phyloP scores from a whole-genome alignment of 2,329 filamentous ascomycete genomes.

The Cytospora paraplurivora region DNA sequence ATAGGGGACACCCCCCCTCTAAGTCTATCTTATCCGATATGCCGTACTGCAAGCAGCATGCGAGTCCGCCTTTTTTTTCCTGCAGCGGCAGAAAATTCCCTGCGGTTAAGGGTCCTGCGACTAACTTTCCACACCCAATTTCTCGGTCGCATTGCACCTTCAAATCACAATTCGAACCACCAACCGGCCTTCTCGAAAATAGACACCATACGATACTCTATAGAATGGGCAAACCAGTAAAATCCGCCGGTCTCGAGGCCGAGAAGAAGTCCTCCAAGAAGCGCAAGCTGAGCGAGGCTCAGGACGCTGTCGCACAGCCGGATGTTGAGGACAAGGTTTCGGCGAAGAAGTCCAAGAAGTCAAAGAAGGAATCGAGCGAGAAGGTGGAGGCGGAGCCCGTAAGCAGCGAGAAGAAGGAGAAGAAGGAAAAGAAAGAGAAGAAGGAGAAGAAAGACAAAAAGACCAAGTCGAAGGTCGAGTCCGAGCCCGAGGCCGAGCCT shows the following conservation, averaged over 20 bases:
- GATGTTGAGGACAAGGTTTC: conserved; percentile 23
- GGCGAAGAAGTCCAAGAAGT: conserved; percentile 19
- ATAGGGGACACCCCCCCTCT: neutral
- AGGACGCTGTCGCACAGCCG: conserved; percentile 19
- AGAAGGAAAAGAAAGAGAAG: conserved; percentile 23
- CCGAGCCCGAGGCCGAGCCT: neutral
- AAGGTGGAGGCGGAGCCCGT: conserved; percentile 2
- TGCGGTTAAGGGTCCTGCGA: neutral
- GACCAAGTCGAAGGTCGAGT: conserved; percentile 13
- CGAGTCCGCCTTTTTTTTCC: conserved; percentile 16
- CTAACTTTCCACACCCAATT: neutral
- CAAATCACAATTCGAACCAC: neutral
- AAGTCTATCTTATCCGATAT: conserved; percentile 24
- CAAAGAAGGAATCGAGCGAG: conserved; percentile 19
- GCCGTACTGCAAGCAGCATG: conserved; percentile 2
- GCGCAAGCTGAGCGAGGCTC: conserved; percentile 27
- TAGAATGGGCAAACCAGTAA: conserved; percentile 23
- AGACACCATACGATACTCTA: neutral
- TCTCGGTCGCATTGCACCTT: neutral
- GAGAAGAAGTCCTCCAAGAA: conserved; percentile 26
- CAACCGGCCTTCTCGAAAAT: neutral
- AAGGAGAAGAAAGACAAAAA: conserved; percentile 26
- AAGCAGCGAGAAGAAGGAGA: conserved; percentile 6
- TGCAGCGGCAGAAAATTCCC: conserved; percentile 13
- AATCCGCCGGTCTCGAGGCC: conserved; percentile 16